These are phyloP conservation scores for Xylaria intraflava DNA, from an alignment of 495 filamentous ascomycete species.

Conservation along the genomic window DNA sequence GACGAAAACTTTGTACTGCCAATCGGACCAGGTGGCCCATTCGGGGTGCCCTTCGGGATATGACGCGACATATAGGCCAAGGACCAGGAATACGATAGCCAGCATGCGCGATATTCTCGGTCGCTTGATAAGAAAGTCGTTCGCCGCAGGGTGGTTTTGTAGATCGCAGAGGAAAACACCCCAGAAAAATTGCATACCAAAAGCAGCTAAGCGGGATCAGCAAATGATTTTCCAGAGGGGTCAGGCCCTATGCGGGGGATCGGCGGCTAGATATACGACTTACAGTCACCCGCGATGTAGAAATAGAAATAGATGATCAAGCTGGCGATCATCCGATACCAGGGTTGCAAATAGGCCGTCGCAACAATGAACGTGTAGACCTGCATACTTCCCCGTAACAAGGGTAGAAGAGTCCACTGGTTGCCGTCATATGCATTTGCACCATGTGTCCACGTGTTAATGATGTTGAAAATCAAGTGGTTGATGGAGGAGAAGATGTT, in stretches of 20 bases:
- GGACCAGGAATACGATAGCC: constrained; percentile 34
- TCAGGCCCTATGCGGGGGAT: neutral
- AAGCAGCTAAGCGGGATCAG: constrained; percentile 34
- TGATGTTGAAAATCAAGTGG: constrained; percentile 38
- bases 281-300: constrained; percentile 44
- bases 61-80: constrained; percentile 51
- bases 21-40: constrained; percentile 52
- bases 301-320: constrained; percentile 48
- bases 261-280: constrained; percentile 9
- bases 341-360: constrained; percentile 50
- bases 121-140: constrained; percentile 43
- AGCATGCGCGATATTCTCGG: constrained; percentile 42
- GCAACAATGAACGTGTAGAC: constrained; percentile 53
- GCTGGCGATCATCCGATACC: constrained; percentile 49
- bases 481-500: constrained; percentile 31
- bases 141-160: constrained; percentile 46
- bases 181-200: constrained; percentile 58
- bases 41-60: constrained; percentile 55
- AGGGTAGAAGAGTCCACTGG: constrained; percentile 59
- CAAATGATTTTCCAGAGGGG: neutral
- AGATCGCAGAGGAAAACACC: constrained; percentile 59
- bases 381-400: constrained; percentile 56
- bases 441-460: constrained; percentile 52
- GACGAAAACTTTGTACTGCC: constrained; percentile 37
- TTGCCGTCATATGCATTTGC: constrained; percentile 57